Base-by-base conservation (phyloP, 2,329 filamentous ascomycete species). In the Didymella lethalis region DNA sequence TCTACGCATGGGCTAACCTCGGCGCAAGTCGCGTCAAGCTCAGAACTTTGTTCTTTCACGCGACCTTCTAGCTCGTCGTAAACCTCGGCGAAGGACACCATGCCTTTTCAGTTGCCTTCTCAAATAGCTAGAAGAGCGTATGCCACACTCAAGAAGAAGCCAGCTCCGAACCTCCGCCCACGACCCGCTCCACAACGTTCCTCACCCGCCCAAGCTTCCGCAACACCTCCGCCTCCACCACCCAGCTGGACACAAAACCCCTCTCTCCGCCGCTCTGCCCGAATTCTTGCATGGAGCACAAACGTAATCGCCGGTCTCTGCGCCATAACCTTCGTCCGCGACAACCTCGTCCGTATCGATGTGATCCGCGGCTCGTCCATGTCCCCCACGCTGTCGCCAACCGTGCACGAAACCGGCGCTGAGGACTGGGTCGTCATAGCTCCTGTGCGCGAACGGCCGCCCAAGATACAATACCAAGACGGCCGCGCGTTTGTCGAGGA, bases 341-440 rank as follows among this genome's bases (percentile, higher is more conserved):
- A 82, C 71, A 67, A 78, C 57, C 40, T 77, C 54, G 10, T 79
- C 59, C 74, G 78, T 54, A 36, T 75, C 48, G 73, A 76, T 48
- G 67, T 65, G 26, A 74, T 83, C 10, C 67, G 64, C 32, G 81
- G 81, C 31, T 57, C 62, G 18, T 80, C 76, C 48, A 83, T 83
- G 81, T 60, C 77, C 2, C 81, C 81, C 1, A 79, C 81, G 1
- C 71, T 83, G 23, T 80, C 75, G 3, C 79, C 80, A 0, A n/a
- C 60, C 25, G 78, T 72, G 57, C 68, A 79, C 63, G 72, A 75
- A 45, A 78, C 78, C 1, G 77, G 80, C 43, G 20, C 58, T 0
- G 62, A 67, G 28, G 81, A 83, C 59, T 62, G 57, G 16, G 67
- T 83, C 0, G 59, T 80, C 7, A 75, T 81, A 54, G 62, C 68